phyloP scores from a whole-genome alignment of 169 alveolate genomes.

The Plasmodium gaboni region DNA sequence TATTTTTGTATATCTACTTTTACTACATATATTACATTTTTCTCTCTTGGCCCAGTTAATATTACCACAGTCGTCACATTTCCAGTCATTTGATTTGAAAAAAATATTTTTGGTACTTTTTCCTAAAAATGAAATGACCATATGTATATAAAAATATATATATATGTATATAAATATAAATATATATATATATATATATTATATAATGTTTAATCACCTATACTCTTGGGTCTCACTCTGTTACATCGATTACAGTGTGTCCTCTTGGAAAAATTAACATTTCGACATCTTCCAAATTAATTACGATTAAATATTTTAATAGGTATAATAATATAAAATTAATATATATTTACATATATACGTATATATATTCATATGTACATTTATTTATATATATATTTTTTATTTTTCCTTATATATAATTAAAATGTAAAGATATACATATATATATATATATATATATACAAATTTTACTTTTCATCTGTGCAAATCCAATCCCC shows the following conservation, averaged over 20 bases:
- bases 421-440: neutral
- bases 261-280: conserved; percentile 87
- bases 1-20: conserved; percentile 39
- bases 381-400: neutral
- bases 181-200: conserved; percentile 5
- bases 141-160: neutral
- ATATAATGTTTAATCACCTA: neutral
- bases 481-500: conserved; percentile 76
- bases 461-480: conserved; percentile 39
- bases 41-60: conserved; percentile 90
- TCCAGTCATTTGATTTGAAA: conserved; percentile 87
- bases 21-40: conserved; percentile 88
- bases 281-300: conserved; percentile 81
- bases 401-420: neutral
- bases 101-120: conserved; percentile 35
- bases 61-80: conserved; percentile 89
- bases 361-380: conserved; percentile 4
- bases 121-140: conserved; percentile 7
- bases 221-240: conserved; percentile 79
- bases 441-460: neutral
- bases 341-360: conserved; percentile 13
- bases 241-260: conserved; percentile 86
- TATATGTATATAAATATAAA: neutral
- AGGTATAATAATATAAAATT: neutral
- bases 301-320: conserved; percentile 8